phyloP scores from a whole-genome alignment of 2,329 filamentous ascomycete species.

The Cercospora sp. region DNA sequence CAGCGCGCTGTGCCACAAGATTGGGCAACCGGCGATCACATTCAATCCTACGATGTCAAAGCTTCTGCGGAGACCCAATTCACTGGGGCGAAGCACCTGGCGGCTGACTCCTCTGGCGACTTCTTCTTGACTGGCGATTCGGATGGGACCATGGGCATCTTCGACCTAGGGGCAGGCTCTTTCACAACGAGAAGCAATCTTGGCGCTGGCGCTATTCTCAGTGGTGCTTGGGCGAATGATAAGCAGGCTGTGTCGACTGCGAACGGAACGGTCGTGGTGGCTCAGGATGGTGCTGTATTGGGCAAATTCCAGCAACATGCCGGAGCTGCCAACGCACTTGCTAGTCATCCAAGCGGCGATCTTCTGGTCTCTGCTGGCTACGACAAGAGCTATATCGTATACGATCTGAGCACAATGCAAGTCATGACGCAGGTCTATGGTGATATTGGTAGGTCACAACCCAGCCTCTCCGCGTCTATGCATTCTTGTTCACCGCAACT shows the following conservation, averaged over 20 bases:
- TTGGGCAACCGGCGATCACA: slow-evolving; percentile 75
- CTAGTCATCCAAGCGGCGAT: slow-evolving; percentile 77
- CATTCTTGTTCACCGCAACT: slow-evolving; percentile 23
- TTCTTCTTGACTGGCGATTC: slow-evolving; percentile 72
- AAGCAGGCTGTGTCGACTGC: slow-evolving; percentile 72
- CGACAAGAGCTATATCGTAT: slow-evolving; percentile 91
- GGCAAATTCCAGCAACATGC: slow-evolving; percentile 78
- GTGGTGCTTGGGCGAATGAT: slow-evolving; percentile 63
- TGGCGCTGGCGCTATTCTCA: slow-evolving; percentile 67
- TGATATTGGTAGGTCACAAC: slow-evolving; percentile 66
- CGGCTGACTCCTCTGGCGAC: slow-evolving; percentile 60
- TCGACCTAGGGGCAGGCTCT: slow-evolving; percentile 73
- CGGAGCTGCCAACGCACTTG: slow-evolving; percentile 73
- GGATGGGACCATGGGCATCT: slow-evolving; percentile 74
- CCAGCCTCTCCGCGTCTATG: neutral
- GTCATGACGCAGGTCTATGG: slow-evolving; percentile 77
- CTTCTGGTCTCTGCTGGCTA: slow-evolving; percentile 83
- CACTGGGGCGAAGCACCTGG: slow-evolving; percentile 58
- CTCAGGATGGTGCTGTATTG: slow-evolving; percentile 67
- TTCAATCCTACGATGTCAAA: slow-evolving; percentile 60
- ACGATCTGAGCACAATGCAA: slow-evolving; percentile 69
- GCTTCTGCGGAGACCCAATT: slow-evolving; percentile 59
- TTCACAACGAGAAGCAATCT: slow-evolving; percentile 67
- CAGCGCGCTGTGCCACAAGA: slow-evolving; percentile 82
- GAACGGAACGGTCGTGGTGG: slow-evolving; percentile 77